Conservation (phyloP, 495 filamentous ascomycete genomes). For the Terfezia claveryi region DNA sequence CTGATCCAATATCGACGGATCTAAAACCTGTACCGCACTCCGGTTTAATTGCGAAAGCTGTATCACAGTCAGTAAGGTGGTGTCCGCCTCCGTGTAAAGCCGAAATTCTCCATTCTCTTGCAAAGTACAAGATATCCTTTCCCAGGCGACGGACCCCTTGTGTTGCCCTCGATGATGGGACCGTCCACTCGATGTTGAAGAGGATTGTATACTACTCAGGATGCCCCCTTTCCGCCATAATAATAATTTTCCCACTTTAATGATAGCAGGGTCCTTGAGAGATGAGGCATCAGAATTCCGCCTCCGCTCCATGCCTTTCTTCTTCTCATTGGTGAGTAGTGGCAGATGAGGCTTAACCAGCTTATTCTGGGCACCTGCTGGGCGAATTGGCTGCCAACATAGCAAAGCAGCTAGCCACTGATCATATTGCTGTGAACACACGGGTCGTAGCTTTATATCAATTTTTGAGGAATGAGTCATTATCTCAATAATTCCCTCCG, state of each 20-base stretch:
- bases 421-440: slow-evolving; percentile 55
- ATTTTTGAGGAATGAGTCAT: slow-evolving; percentile 43
- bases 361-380: slow-evolving; percentile 49
- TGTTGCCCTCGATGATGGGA: slow-evolving; percentile 27
- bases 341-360: slow-evolving; percentile 35
- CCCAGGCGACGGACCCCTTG: slow-evolving; percentile 41
- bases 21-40: slow-evolving; percentile 70
- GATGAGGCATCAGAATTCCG: slow-evolving; percentile 38
- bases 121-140: slow-evolving; percentile 72
- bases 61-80: slow-evolving; percentile 54
- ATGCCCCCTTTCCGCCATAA: slow-evolving; percentile 56
- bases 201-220: slow-evolving; percentile 16
- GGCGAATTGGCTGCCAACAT: slow-evolving; percentile 80
- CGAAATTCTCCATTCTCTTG: slow-evolving; percentile 92
- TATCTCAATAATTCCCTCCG: slow-evolving; percentile 56
- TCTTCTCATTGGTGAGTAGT: slow-evolving; percentile 8
- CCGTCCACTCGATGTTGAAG: slow-evolving; percentile 29
- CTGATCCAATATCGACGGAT: slow-evolving; percentile 79
- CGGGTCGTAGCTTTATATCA: slow-evolving; percentile 52
- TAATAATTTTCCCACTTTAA: slow-evolving; percentile 89
- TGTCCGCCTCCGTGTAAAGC: slow-evolving; percentile 63
- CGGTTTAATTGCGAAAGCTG: slow-evolving; percentile 77
- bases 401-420: slow-evolving; percentile 82
- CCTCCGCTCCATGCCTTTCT: slow-evolving; percentile 25
- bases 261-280: slow-evolving; percentile 67